phyloP scores from a whole-genome alignment of 345 rosid species.

The Cardiospermum halicacabum region DNA sequence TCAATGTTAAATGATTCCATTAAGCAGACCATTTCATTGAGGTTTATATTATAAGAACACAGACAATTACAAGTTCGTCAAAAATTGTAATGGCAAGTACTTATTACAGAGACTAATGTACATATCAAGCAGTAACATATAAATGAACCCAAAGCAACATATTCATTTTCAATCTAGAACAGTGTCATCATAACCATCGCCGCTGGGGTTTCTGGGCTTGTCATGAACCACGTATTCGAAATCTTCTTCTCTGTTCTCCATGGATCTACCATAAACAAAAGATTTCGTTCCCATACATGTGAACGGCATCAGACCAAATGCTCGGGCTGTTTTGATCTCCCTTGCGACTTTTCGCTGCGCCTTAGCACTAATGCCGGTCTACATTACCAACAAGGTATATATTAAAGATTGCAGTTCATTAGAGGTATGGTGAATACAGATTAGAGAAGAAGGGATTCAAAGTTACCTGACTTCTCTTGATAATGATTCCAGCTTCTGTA shows the following conservation, averaged over 20 bases:
- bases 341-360: constrained; percentile 91
- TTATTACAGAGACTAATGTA: neutral
- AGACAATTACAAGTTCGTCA: neutral
- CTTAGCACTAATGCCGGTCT: constrained; percentile 91
- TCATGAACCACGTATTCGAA: constrained; percentile 37
- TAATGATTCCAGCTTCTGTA: constrained; percentile 78
- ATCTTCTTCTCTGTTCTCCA: constrained; percentile 61
- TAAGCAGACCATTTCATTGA: too few relatives aligned
- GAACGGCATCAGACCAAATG: constrained; percentile 90
- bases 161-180: constrained; percentile 20
- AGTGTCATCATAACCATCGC: too few relatives aligned
- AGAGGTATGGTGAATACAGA: neutral
- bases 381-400: constrained; percentile 11
- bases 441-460: neutral
- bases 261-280: constrained; percentile 51
- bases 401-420: neutral
- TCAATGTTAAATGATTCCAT: neutral
- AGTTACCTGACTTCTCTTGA: constrained; percentile 70
- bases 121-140: neutral
- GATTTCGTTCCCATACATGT: constrained; percentile 91
- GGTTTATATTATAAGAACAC: too few relatives aligned
- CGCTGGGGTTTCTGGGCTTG: too few relatives aligned
- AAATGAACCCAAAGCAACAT: neutral
- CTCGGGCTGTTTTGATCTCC: constrained; percentile 95
- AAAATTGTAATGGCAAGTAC: neutral